Evolutionary conservation across 169 alveolate genomes (phyloP).

Genomic region (Plasmodium sp.): DNA sequence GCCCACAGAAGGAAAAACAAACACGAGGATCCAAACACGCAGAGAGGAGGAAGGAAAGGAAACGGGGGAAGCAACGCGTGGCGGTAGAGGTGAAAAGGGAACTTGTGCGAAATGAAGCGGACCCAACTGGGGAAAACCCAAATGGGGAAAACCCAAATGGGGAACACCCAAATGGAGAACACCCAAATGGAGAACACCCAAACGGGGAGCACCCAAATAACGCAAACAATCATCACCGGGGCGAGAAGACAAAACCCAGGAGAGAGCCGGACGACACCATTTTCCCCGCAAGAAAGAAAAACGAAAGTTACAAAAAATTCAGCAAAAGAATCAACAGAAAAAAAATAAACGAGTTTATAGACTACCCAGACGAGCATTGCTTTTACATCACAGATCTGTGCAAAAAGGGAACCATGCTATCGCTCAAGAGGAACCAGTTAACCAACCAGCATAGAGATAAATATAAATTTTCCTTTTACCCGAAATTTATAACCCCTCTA

Average conservation of each 20-base stretch:
- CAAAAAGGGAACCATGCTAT: slow-evolving; percentile 61
- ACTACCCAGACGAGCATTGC: slow-evolving; percentile 47
- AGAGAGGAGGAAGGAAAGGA: neutral
- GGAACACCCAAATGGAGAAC: neutral
- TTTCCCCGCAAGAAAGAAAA: slow-evolving; percentile 39
- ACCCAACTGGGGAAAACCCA: neutral
- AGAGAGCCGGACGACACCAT: slow-evolving; percentile 17
- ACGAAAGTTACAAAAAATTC: slow-evolving; percentile 60
- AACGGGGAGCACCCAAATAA: neutral
- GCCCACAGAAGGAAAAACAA: neutral
- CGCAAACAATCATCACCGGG: neutral
- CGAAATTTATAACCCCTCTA: slow-evolving; percentile 1
- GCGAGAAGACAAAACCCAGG: slow-evolving; percentile 1
- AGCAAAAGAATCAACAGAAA: slow-evolving; percentile 63
- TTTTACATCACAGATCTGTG: slow-evolving; percentile 71
- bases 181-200: neutral
- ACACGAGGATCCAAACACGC: neutral
- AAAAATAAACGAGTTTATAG: slow-evolving; percentile 24
- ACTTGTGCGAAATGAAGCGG: neutral
- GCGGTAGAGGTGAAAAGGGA: neutral
- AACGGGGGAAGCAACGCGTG: neutral
- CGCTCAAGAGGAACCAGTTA: slow-evolving; percentile 41
- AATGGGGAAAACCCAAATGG: neutral
- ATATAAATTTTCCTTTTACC: slow-evolving; percentile 1
- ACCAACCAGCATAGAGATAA: slow-evolving; percentile 8